Evolutionary conservation across 257 asterid species (phyloP).

Genomic region (Scutellaria galericulata): DNA sequence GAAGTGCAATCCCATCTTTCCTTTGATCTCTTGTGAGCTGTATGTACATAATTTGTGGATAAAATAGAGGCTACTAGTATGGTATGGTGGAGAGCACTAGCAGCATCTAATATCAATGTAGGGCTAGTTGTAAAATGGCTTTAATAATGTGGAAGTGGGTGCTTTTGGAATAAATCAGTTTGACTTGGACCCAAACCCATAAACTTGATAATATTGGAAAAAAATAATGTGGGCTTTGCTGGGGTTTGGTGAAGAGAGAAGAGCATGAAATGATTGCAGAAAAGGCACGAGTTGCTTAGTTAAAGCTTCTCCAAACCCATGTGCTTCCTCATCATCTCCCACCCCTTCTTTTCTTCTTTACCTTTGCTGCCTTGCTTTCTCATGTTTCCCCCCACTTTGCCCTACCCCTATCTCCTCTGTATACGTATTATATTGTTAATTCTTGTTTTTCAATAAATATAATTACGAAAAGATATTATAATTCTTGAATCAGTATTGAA

Average conservation of each 20-base stretch:
- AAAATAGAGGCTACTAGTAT: background rate
- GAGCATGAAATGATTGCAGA: constrained; percentile 34
- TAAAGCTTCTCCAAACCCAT: constrained; percentile 35
- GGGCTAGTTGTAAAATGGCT: constrained; percentile 47
- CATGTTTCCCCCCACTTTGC: too few relatives aligned
- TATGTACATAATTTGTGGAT: background rate
- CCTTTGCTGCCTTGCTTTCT: too few relatives aligned
- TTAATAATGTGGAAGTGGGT: constrained; percentile 44
- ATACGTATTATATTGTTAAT: too few relatives aligned
- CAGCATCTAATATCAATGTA: constrained; percentile 23
- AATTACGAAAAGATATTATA: too few relatives aligned
- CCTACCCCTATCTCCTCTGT: too few relatives aligned
- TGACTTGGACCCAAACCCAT: constrained; percentile 33
- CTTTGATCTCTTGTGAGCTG: background rate
- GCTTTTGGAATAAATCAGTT: constrained; percentile 40
- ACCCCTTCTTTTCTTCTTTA: background rate
- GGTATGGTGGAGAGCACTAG: constrained; percentile 37
- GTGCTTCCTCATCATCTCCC: constrained; percentile 28
- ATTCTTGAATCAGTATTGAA: too few relatives aligned
- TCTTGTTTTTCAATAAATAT: too few relatives aligned
- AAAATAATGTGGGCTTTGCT: constrained; percentile 26
- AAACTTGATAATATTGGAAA: constrained; percentile 14
- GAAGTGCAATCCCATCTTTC: constrained; percentile 15
- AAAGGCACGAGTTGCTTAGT: constrained; percentile 43
- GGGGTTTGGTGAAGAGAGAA: constrained; percentile 27